Base-by-base conservation (phyloP, 2,329 filamentous ascomycete genomes). In the Fusarium nanum region DNA sequence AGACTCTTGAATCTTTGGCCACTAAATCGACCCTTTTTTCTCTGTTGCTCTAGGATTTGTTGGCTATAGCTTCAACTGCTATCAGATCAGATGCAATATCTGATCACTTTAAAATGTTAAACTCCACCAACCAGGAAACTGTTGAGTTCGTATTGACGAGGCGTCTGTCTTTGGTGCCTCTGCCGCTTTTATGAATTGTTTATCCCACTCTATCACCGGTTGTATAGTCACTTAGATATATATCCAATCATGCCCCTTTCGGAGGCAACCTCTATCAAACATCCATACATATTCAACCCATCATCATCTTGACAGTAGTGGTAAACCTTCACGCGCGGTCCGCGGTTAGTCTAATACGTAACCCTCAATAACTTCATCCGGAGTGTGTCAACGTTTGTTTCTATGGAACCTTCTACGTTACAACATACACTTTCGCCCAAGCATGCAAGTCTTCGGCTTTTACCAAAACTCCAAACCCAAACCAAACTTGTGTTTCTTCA, bases 131-230 rank as follows among this genome's bases (percentile, higher is more conserved):
- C 18, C 7, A 41, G 34, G 37, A 41, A 40, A 70, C 58, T 54
- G 58, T 49, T 68, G 58, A 44, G 41, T 45, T 32, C 50, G 32
- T 41, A 25, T 48, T 25, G 12, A 45, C 27, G 68, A 61, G 68
- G 68, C 68, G 68, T 69, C 37, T 71, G 60, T 71, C 52, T 71
- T 71, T 71, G 57, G 55, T 56, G 25, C 49, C 25, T 22, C 41
- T 47, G 34, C 50, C 45, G 22, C 49, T 40, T 56, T 30, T 44
- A 16, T 14, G 9, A n/a, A 12, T 20, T 37, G 14, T 14, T 45
- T 22, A 45, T 59, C 32, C 50, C 44, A 64, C 44, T 45, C 6
- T 44, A 27, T n/a, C 40, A 14, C 50, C 44, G 44, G 20, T 37
- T 20, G 6, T 37, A 5, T n/a, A 37, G 34, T 37, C 5, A 27